Percentiles rank a stretch among this genome's conserved stretches.
Conservation (phyloP, 2,329 filamentous ascomycete genomes). For the Fusarium tupiense region DNA sequence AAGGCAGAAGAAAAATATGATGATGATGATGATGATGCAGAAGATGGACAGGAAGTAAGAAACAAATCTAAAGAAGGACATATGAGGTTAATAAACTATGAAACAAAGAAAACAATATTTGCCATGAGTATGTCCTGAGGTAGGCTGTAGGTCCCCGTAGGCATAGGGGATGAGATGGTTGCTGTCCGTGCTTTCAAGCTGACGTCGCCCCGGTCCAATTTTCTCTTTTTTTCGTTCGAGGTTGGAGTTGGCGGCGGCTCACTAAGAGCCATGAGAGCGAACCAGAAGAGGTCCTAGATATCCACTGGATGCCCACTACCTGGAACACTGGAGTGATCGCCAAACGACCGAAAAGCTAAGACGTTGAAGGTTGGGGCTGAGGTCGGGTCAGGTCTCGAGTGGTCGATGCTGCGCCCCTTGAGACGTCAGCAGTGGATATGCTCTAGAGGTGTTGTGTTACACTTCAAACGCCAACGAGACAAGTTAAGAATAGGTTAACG, state of each 20-base stretch:
- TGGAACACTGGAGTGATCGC: conserved; percentile 16
- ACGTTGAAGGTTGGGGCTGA: background rate
- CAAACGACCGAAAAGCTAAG: conserved; percentile 26
- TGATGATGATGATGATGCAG: background rate
- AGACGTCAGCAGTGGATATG: conserved; percentile 42
- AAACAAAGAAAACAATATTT: conserved; percentile 20
- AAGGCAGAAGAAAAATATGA: background rate
- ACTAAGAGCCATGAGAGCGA: background rate
- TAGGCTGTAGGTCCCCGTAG: background rate
- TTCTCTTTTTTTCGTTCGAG: conserved; percentile 13
- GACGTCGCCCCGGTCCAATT: conserved; percentile 40
- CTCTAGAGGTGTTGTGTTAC: conserved; percentile 6
- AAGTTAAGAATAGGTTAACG: conserved; percentile 8
- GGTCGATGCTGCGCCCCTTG: conserved; percentile 38
- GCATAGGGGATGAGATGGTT: conserved; percentile 17
- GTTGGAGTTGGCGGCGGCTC: conserved; percentile 1
- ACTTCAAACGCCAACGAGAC: conserved; percentile 30
- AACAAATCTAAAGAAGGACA: conserved; percentile 11
- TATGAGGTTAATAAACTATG: conserved; percentile 17
- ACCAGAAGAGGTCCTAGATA: conserved; percentile 8
- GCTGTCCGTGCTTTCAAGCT: conserved; percentile 36
- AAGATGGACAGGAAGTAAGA: conserved; percentile 3
- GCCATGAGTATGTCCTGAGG: background rate
- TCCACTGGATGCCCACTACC: background rate
- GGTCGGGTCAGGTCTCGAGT: background rate